Evolutionary conservation across 176 grass and related monocot genomes (phyloP), one percentile per base, ranked within the genome.

Genomic region (Oryza glaberrima): DNA sequence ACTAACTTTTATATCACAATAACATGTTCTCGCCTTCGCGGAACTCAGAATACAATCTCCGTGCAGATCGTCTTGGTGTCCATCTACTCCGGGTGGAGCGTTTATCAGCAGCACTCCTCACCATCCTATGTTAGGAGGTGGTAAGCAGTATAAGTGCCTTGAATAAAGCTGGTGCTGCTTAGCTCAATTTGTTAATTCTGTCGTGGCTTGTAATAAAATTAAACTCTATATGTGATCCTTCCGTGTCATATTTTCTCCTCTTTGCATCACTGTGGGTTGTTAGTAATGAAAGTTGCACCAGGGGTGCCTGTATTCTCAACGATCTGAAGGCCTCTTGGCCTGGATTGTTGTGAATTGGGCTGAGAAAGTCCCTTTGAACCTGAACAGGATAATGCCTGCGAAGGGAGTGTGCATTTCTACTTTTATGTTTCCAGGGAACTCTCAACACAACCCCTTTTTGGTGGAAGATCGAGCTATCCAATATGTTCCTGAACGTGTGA

Each of bases 321-420:
- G 58, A 90, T 80, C 86, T 78, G 11, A 83, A 71, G 83, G 82
- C 43, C 8, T 36, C 41, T 43, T 71, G 25, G 84, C 81, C 78
- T 65, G 73, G 82, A 90, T 90, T 77, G 74, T 68, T 86, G 86
- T 67, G 84, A 84, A 76, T 88, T 86, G 75, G 96, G 96, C 91
- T 95, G 93, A 98, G 96, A 98, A 98, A 98, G 93, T 95, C 93
- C 96, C 96, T 98, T 95, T 88, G 96, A 98, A 98, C 96, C 96
- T 95, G 93, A 92, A 88, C 93, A 98, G 96, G 93, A 92, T 94
- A 95, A 98, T 98, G 87, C 96, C 93, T 95, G 96, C 96, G 93
- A 84, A 95, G 91, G 96, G 96, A 98, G 96, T 78, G 96, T 98
- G 96, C 96, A 90, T 65, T 92, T 87, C 70, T 81, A 72, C 87